A percentile compares a stretch with the other conserved stretches of the same genome.
Evolutionary conservation across 352 stramenopile genomes (phyloP).

Genomic region (Phytopythium sindhum): DNA sequence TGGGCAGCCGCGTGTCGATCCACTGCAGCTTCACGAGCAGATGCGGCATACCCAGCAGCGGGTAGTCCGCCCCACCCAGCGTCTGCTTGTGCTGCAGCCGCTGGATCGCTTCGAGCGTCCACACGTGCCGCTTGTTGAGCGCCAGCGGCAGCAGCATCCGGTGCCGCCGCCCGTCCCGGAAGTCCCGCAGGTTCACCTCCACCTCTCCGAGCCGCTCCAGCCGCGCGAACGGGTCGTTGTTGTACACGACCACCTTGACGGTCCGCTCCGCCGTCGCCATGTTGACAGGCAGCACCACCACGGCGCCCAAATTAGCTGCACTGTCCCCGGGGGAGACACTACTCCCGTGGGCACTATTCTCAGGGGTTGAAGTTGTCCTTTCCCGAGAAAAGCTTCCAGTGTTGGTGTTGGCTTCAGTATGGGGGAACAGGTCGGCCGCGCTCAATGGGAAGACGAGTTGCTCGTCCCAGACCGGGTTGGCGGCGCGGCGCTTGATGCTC

Average conservation of each 20-base stretch:
- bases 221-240: conserved; percentile 50
- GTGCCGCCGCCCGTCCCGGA: conserved; percentile 24
- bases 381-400: neutral
- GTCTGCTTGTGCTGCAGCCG: conserved; percentile 46
- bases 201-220: conserved; percentile 49
- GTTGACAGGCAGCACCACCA: neutral
- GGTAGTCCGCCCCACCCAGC: conserved; percentile 30
- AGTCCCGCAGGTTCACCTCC: conserved; percentile 43
- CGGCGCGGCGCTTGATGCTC: conserved; percentile 34
- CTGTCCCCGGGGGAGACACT: no score
- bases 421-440: conserved; percentile 17
- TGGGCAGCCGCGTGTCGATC: conserved; percentile 60
- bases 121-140: conserved; percentile 44
- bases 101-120: conserved; percentile 43
- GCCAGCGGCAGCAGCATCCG: conserved; percentile 43
- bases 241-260: conserved; percentile 47
- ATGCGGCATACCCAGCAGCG: conserved; percentile 44
- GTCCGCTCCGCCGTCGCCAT: conserved; percentile 10
- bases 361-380: neutral
- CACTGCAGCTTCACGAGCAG: conserved; percentile 53
- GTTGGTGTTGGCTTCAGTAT: neutral
- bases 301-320: neutral
- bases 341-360: neutral
- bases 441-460: conserved; percentile 22
- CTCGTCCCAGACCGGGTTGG: conserved; percentile 42